Evolutionary conservation across 805 yeast species (phyloP).

Genomic region (Myxozyma melibiosi): DNA sequence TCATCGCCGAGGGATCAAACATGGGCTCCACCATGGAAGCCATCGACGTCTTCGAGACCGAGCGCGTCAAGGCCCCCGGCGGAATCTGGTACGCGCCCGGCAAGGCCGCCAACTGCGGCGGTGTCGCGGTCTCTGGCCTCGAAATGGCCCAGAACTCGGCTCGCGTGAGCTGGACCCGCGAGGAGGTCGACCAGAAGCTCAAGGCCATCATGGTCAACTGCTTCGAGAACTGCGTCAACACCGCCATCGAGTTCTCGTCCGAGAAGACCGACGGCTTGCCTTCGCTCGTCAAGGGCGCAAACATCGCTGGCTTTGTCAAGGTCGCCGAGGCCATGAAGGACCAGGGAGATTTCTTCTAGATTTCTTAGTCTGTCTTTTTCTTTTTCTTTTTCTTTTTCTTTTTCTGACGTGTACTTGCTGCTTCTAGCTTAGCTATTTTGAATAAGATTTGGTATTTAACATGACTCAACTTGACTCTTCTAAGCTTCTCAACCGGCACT

Average conservation of each 20-base stretch:
- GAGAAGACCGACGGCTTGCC: conserved; percentile 72
- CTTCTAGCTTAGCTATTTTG: neutral
- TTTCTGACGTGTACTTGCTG: neutral
- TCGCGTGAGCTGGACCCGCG: conserved; percentile 86
- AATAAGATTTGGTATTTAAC: neutral
- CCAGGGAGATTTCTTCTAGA: conserved; percentile 74
- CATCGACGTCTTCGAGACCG: conserved; percentile 82
- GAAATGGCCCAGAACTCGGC: conserved; percentile 99
- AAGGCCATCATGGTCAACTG: conserved; percentile 91
- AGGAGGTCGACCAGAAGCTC: conserved; percentile 88
- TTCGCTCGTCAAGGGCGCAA: conserved; percentile 97
- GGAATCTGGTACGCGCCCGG: conserved; percentile 99
- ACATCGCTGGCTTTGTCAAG: conserved; percentile 98
- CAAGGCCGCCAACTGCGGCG: conserved; percentile 99
- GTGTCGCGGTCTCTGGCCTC: conserved; percentile 97
- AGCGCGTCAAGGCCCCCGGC: conserved; percentile 40
- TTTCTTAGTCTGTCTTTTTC: neutral
- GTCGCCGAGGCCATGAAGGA: conserved; percentile 98
- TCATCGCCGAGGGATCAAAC: conserved; percentile 98
- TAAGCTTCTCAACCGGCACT: neutral
- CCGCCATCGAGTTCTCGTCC: conserved; percentile 77
- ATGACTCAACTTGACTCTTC: neutral
- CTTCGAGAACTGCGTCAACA: conserved; percentile 88
- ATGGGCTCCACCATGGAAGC: conserved; percentile 99
- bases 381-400: neutral